Conservation (phyloP, 768 basidiomycete genomes). For the Mycena epipterygia region DNA sequence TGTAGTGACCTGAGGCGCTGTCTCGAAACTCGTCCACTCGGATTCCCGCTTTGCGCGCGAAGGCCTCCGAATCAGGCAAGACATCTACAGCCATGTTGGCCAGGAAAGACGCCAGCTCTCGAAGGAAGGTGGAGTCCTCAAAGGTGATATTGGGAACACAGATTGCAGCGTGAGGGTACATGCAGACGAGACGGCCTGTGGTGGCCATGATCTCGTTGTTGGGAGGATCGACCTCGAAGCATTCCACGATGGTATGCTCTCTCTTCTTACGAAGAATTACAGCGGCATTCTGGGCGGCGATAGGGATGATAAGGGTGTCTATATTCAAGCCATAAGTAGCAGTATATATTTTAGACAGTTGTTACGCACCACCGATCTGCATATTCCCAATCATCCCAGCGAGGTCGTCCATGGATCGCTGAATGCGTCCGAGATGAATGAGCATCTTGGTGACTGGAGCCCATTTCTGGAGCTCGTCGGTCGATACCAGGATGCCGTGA, state of each 20-base stretch:
- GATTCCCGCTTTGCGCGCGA: slow-evolving; percentile 54
- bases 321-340: background rate
- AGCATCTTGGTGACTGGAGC: slow-evolving; percentile 47
- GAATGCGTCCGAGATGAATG: slow-evolving; percentile 35
- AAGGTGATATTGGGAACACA: slow-evolving; percentile 49
- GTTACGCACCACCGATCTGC: slow-evolving; percentile 39
- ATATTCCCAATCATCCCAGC: slow-evolving; percentile 38
- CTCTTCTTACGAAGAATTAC: slow-evolving; percentile 52
- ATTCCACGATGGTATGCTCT: slow-evolving; percentile 53
- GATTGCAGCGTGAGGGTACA: slow-evolving; percentile 62
- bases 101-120: slow-evolving; percentile 57
- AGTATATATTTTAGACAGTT: background rate
- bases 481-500: slow-evolving; percentile 31
- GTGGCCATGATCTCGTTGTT: slow-evolving; percentile 51
- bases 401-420: slow-evolving; percentile 24
- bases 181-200: slow-evolving; percentile 58
- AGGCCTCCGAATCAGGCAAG: slow-evolving; percentile 48
- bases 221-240: slow-evolving; percentile 60
- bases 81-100: slow-evolving; percentile 53
- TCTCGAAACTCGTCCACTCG: slow-evolving; percentile 54
- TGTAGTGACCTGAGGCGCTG: slow-evolving; percentile 60
- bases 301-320: slow-evolving; percentile 55
- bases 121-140: slow-evolving; percentile 46
- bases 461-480: slow-evolving; percentile 43
- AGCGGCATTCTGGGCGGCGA: slow-evolving; percentile 64